Base-by-base conservation (phyloP, 2,329 filamentous ascomycete species). In the Fusarium nodosum region DNA sequence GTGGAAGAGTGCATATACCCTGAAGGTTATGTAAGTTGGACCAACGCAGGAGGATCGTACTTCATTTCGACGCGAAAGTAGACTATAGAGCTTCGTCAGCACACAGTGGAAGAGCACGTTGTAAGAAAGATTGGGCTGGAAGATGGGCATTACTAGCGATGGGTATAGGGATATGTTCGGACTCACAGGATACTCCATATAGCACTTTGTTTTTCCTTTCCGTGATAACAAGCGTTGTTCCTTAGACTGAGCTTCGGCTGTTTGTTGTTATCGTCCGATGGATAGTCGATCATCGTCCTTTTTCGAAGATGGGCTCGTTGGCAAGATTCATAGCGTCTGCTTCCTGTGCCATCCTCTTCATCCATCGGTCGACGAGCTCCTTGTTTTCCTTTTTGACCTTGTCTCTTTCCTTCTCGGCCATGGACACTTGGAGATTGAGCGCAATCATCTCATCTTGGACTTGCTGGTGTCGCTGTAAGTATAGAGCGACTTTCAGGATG, bases 381-480 rank as follows among this genome's bases (percentile, higher is more conserved):
- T 93, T 90, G 77, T 98, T 98, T 78, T 98, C 96, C 62, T 85
- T 86, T 76, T 90, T 88, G 67, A 97, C 82, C 79, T 89, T 90
- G 76, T 91, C 89, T 30, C 87, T 85, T 75, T 89, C 88, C 77
- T 94, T 88, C 78, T 97, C 94, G 5, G 91, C 90, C 83, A 97
- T 88, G 72, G 96, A 94, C 44, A 97, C 85, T 79, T 98, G 92
- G 70, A 98, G 84, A 72, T 94, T 94, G 47, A 97, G 82, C 1
- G 93, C 91, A 52, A 97, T 90, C 80, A 97, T 90, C 79, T 99
- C 96, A 79, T 97, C 94, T 81, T 98, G 95, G 55, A 97, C 90
- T 75, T 95, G 88, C 87, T 91, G 73, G 45, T 60, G 16, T 30
- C 8, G 47, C 9, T 42, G 60, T 78, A 51, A 73, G 66, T 38